Base-by-base conservation (phyloP, 176 grass and related monocot genomes). In the Juncus effusus region DNA sequence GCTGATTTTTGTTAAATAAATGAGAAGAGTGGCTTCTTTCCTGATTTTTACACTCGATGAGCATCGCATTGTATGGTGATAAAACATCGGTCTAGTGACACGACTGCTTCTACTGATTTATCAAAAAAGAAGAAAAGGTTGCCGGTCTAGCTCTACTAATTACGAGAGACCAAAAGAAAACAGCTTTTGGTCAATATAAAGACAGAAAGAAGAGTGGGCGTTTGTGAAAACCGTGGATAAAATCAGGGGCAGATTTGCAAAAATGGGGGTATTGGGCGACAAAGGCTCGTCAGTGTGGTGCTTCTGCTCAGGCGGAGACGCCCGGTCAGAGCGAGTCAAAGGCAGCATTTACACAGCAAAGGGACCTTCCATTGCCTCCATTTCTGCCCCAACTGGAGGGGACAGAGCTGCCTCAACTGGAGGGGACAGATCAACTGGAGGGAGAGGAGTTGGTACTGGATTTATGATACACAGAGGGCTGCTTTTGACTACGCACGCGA, bases 381-480 rank as follows among this genome's bases (percentile, higher is more conserved):
- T 97, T 13, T 89, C 38, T n/a, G 65, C 13, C 6, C 60, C 57
- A 5, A 72, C 38, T 19, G 76, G 61, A 4, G 56, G 65, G 1
- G 80, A 60, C 3, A 75, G 81, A 47, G 9, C 4, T 5, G 44
- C 44, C 9, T 47, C 57, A 5, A 72, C 38, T 19, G 4, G 19
- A 28, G 73, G 59, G 10, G 80, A 60, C 3, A 75, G 81, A 47
- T 47, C 57, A 5, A 72, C 38, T 19, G 4, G 19, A 28, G 73
- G 59, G 10, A 78, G 87, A 0, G 72, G 73, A 64, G 77, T 83
- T 4, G 88, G 88, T 49, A 83, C 82, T 6, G 93, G 93, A 36
- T 82, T 97, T 77, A 77, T 97, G 62, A 84, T 97, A 59, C 88
- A 97, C 67, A 84, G 85, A 12, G 78, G 67, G 62, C 85, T 97